Base-by-base conservation (phyloP, 1,284 basidiomycete species). In the Polyporus tsugae region DNA sequence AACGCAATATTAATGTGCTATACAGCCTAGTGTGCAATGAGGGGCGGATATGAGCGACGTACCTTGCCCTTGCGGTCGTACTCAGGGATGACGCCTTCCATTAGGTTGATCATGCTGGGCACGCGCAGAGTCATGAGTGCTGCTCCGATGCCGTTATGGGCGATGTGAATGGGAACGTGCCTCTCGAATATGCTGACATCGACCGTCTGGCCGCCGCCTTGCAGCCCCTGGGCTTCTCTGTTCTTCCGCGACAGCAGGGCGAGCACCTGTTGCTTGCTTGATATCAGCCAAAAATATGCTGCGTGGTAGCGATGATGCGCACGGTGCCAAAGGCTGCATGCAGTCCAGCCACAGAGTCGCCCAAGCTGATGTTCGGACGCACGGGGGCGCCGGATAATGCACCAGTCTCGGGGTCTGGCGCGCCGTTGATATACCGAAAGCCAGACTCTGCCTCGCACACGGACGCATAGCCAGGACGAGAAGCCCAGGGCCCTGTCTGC, bases 31-130 rank as follows among this genome's bases (percentile, higher is more conserved):
- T 22, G 38, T 22, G 36, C 35, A 41, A 29, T 52, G 52, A 4
- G 29, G 61, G 19, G 44, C 6, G 19, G 29, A 5, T n/a, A 49
- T 38, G 61, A 13, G 49, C 6, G 6, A 5, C 49, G 60, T 72
- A 87, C 87, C 79, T 89, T 89, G 68, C 86, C 86, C 75, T 89
- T 91, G 66, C 91, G 87, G 74, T 91, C 89, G 68, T 90, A 91
- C 77, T 91, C 91, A n/a, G 91, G 91, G 60, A 91, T 86, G 70
- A 92, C 87, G 2, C 91, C 90, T 75, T 92, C 91, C 91, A 91
- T 92, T 44, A 91, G 78, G 74, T 91, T 92, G 10, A 92, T 79
- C 89, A 92, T 91, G 74, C 90, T 89, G 67, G 11, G 29, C 4
- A 36, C n/a, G 44, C 4, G 29, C 41, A 25, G 42, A 1, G 17